These are phyloP conservation scores for Pseudophaeomoniella oleicola DNA, from an alignment of 2,329 filamentous ascomycete species.

Conservation along the genomic window DNA sequence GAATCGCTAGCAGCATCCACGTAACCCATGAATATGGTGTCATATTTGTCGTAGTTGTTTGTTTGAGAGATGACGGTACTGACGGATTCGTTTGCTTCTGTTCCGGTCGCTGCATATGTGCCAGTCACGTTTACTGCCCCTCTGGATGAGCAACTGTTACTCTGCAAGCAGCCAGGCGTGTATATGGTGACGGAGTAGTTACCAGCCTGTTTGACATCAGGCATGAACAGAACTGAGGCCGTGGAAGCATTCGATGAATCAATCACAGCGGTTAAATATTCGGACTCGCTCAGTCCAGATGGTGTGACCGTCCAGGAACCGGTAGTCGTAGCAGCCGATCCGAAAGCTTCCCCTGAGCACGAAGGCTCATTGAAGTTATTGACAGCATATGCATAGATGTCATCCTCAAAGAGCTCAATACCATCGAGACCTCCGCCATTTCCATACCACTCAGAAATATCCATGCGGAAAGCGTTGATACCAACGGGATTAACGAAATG, in stretches of 20 bases:
- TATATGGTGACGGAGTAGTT: constrained; percentile 87
- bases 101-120: constrained; percentile 40
- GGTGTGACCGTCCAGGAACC: constrained; percentile 61
- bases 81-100: constrained; percentile 32
- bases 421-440: constrained; percentile 70
- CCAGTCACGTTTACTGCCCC: constrained; percentile 74
- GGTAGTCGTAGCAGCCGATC: constrained; percentile 52
- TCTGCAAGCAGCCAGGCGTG: constrained; percentile 77
- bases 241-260: constrained; percentile 41
- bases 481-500: constrained; percentile 75
- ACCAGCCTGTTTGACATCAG: constrained; percentile 74
- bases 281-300: constrained; percentile 53
- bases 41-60: constrained; percentile 94
- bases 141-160: constrained; percentile 59
- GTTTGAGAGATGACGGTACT: constrained; percentile 65
- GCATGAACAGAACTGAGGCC: constrained; percentile 61
- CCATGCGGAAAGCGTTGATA: constrained; percentile 75
- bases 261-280: constrained; percentile 61
- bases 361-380: constrained; percentile 76
- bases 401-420: constrained; percentile 72
- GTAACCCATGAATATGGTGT: constrained; percentile 74
- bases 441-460: constrained; percentile 80
- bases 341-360: constrained; percentile 51
- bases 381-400: constrained; percentile 58
- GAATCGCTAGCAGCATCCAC: constrained; percentile 59